Base-by-base conservation (phyloP, 768 basidiomycete species). In the Mycena rebaudengoi region DNA sequence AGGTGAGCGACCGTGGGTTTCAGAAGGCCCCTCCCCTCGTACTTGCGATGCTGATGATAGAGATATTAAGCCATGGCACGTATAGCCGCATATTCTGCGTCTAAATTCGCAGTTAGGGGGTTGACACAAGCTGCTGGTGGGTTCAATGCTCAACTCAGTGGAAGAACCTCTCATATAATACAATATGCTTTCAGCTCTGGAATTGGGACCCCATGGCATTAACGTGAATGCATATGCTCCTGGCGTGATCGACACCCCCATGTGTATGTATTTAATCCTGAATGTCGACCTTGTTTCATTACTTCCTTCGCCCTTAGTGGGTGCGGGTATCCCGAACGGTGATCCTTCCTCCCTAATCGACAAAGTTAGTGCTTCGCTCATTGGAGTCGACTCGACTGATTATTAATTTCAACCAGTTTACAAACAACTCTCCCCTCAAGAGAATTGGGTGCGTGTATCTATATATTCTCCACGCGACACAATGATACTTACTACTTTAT, bases 21-120 rank as follows among this genome's bases (percentile, higher is more conserved):
- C n/a, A n/a, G n/a, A n/a, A n/a, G n/a, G n/a, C n/a, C n/a, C 14
- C 21, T 23, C 7, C 14, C 18, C 11, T 25, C 7, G 12, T 14
- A n/a, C n/a, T 28, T 12, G 39, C 25, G 11, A 25, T 23, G 6
- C 5, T 21, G 16, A 46, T 39, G 20, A 32, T 16, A 3, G 8
- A 2, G 2, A 16, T 25, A 4, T 2, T 32, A 71, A 63, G 67
- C 6, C n/a, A 13, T 35, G 7, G 57, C 46, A 13, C 26, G 35
- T 12, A 32, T 69, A n/a, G 41, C 61, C 18, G 64, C 74, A 6
- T 84, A 84, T 60, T 69, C 66, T 40, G 68, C 75, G 0, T 78
- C 77, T 4, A 83, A 85, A 65, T 83, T 81, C 66, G 82, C 81
- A 4, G 43, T 85, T 1, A 72, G 80, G 29, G 81, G 78, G 12